Evolutionary conservation across 345 rosid genomes (phyloP).

Genomic region (Capsella bursapastoris): DNA sequence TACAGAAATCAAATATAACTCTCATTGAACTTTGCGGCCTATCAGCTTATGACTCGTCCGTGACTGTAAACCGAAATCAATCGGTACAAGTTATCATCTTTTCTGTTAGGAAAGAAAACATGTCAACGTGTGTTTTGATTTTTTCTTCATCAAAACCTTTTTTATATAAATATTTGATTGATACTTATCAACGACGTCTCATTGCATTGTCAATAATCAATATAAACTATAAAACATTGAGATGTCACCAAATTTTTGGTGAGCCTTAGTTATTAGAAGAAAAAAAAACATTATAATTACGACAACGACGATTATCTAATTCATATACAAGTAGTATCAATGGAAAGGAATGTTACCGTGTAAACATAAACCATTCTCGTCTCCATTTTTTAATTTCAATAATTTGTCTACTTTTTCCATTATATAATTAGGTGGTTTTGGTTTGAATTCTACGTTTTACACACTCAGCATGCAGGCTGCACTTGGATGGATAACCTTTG

Average conservation of each 20-base stretch:
- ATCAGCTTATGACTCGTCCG: constrained; percentile 23
- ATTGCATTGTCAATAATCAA: constrained; percentile 7
- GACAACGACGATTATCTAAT: constrained; percentile 31
- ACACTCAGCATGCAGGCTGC: neutral
- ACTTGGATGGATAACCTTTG: constrained; percentile 10
- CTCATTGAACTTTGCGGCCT: neutral
- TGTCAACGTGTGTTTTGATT: neutral
- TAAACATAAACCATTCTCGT: constrained; percentile 14
- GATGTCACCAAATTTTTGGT: constrained; percentile 33
- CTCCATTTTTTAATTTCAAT: constrained; percentile 20
- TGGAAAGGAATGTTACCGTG: constrained; percentile 34
- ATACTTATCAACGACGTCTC: constrained; percentile 32
- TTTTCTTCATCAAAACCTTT: too few species aligned
- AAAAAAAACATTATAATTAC: constrained; percentile 35
- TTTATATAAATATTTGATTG: neutral
- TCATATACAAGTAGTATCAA: neutral
- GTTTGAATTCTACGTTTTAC: constrained; percentile 37
- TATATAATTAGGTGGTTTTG: constrained; percentile 25
- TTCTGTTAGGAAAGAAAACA: too few species aligned
- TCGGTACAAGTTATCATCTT: constrained; percentile 14
- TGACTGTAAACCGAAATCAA: constrained; percentile 12
- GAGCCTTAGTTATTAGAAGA: constrained; percentile 24
- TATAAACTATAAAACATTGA: constrained; percentile 10
- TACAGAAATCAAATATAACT: neutral
- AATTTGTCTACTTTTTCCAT: constrained; percentile 16